Evolutionary conservation across 192 early-diverging fungal species (phyloP).

Genomic region (Chytriomyces hyalinus): DNA sequence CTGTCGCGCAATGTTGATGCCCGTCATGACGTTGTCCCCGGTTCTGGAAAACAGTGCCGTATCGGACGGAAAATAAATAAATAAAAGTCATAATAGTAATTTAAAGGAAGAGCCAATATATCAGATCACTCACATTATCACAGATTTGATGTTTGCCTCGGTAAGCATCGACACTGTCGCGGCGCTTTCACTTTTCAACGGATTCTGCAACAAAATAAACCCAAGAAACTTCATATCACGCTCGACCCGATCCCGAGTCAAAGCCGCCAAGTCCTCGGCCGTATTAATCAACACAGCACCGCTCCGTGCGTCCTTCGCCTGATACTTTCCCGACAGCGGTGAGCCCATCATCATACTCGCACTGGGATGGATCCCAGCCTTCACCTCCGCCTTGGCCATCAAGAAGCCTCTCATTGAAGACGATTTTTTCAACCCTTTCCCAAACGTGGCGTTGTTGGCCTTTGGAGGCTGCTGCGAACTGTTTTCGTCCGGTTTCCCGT

Average conservation of each 20-base stretch:
- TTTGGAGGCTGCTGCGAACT: not conserved
- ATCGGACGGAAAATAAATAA: slow-evolving; percentile 24
- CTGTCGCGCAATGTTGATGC: slow-evolving; percentile 72
- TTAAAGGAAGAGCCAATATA: not conserved
- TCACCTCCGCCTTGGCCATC: not conserved
- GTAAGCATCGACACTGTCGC: slow-evolving; percentile 68
- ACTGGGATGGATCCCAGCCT: not conserved
- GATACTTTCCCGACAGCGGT: not conserved
- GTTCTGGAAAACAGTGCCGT: slow-evolving; percentile 46
- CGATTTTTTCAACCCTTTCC: not conserved
- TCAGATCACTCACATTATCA: slow-evolving; percentile 65
- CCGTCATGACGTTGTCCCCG: slow-evolving; percentile 81
- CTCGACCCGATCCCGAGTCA: slow-evolving; percentile 73
- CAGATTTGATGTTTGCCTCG: slow-evolving; percentile 66
- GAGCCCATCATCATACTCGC: slow-evolving; percentile 2
- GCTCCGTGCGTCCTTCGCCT: not conserved
- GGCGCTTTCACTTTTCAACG: slow-evolving; percentile 70
- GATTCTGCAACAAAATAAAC: slow-evolving; percentile 79
- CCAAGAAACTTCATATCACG: slow-evolving; percentile 61
- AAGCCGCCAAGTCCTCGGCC: slow-evolving; percentile 40
- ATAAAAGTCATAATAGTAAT: not conserved
- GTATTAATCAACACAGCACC: not conserved
- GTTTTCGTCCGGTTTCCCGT: not conserved
- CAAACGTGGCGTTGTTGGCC: not conserved
- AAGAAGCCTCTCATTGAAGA: not conserved